A percentile compares a stretch with the other conserved stretches of the same genome.
phyloP scores from a whole-genome alignment of 2,329 filamentous ascomycete genomes.

The Paraphoma sp. region DNA sequence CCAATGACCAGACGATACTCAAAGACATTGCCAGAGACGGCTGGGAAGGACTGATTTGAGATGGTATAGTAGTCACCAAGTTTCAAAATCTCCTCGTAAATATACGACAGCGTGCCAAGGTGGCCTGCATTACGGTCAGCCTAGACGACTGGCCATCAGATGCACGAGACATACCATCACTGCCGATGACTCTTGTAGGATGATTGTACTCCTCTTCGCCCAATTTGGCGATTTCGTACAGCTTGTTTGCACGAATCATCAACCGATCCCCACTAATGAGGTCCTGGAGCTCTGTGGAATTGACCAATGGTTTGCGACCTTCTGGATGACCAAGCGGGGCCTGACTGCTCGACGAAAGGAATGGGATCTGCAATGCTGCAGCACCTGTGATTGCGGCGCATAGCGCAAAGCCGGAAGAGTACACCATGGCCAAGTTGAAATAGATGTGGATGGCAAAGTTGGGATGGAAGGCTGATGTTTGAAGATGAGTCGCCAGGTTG shows the following conservation, averaged over 20 bases:
- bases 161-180: constrained; percentile 39
- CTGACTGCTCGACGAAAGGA: constrained; percentile 34
- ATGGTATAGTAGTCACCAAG: constrained; percentile 50
- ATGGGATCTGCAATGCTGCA: constrained; percentile 37
- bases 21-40: constrained; percentile 44
- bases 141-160: constrained; percentile 6
- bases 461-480: constrained; percentile 23
- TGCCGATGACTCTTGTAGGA: constrained; percentile 50
- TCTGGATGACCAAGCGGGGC: constrained; percentile 26
- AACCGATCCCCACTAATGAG: constrained; percentile 44
- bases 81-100: constrained; percentile 47
- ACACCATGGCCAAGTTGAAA: constrained; percentile 31
- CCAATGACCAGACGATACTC: constrained; percentile 47
- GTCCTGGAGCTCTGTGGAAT: constrained; percentile 44
- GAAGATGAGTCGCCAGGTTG: constrained; percentile 27
- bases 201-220: constrained; percentile 51
- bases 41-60: constrained; percentile 45
- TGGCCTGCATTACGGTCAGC: constrained; percentile 32
- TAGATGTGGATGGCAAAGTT: constrained; percentile 11
- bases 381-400: constrained; percentile 36
- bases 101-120: constrained; percentile 45
- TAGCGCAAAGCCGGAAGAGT: constrained; percentile 32
- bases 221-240: constrained; percentile 52
- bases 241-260: constrained; percentile 40
- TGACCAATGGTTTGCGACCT: constrained; percentile 40